A percentile compares a stretch with the other conserved stretches of the same genome.
phyloP scores from a whole-genome alignment of 352 stramenopile species.

The Plasmopara viticola region DNA sequence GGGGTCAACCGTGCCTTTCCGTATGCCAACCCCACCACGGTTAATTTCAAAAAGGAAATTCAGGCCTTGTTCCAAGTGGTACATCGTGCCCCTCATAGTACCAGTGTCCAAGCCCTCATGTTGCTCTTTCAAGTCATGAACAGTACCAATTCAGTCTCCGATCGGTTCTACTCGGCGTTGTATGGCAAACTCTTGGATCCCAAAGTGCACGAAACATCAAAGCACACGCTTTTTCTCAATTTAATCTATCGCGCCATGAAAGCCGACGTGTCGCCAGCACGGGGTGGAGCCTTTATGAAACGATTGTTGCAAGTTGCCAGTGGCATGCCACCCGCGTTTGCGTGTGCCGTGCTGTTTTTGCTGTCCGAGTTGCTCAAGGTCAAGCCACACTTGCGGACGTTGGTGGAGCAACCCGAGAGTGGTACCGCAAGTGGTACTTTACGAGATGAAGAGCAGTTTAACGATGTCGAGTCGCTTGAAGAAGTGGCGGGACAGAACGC shows the following conservation, averaged over 20 bases:
- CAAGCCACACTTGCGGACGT: constrained; percentile 64
- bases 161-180: constrained; percentile 96
- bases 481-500: too few species aligned
- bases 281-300: constrained; percentile 92
- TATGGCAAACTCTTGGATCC: constrained; percentile 93
- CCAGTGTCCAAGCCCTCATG: constrained; percentile 96
- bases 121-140: constrained; percentile 91
- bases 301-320: constrained; percentile 83
- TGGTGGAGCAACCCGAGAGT: constrained; percentile 62
- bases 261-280: constrained; percentile 79
- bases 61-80: constrained; percentile 79
- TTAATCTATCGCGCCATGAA: constrained; percentile 97
- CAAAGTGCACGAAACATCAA: constrained; percentile 87
- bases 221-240: constrained; percentile 97
- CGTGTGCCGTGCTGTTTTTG: constrained; percentile 92
- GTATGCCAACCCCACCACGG: constrained; percentile 79
- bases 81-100: constrained; percentile 82
- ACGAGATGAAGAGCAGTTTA: constrained; percentile 53
- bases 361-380: constrained; percentile 91
- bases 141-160: constrained; percentile 82
- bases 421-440: constrained; percentile 3
- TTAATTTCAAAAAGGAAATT: constrained; percentile 69
- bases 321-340: constrained; percentile 82
- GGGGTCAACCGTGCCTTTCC: constrained; percentile 98
- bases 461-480: constrained; percentile 28